A percentile compares a stretch with the other conserved stretches of the same genome.
These are phyloP conservation scores for Penicillium goetzii DNA, from an alignment of 495 filamentous ascomycete genomes.

Conservation along the genomic window DNA sequence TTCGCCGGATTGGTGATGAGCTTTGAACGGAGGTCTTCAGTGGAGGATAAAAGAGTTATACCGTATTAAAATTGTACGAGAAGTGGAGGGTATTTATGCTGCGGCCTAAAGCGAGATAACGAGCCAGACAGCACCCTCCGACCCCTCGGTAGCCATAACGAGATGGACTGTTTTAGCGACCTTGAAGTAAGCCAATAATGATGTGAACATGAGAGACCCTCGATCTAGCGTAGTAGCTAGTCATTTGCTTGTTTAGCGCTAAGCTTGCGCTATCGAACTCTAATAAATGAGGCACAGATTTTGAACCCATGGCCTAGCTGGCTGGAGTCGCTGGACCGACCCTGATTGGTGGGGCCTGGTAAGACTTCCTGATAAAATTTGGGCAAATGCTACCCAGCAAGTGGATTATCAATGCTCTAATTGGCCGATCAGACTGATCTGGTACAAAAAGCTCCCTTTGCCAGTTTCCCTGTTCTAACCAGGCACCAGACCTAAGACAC, in stretches of 20 bases:
- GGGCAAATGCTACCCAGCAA: not conserved
- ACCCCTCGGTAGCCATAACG: not conserved
- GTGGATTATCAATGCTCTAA: not conserved
- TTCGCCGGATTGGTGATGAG: not conserved
- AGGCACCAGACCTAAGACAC: not conserved
- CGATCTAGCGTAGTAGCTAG: not conserved
- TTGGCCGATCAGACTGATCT: slow-evolving; percentile 5
- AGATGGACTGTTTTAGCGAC: slow-evolving; percentile 1
- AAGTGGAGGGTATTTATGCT: slow-evolving; percentile 1
- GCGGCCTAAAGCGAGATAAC: not conserved
- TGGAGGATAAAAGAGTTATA: too few species aligned
- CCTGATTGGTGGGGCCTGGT: not conserved
- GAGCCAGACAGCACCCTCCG: not conserved
- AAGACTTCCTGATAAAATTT: not conserved
- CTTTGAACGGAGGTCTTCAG: not conserved
- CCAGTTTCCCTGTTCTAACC: not conserved
- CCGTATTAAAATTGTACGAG: not conserved
- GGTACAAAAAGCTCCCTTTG: not conserved
- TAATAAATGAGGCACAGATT: not conserved
- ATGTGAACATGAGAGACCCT: not conserved
- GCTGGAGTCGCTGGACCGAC: not conserved
- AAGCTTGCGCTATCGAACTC: slow-evolving; percentile 8
- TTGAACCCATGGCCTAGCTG: not conserved
- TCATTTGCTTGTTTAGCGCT: slow-evolving; percentile 5
- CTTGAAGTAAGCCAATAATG: not conserved